Evolutionary conservation across 2,329 filamentous ascomycete species (phyloP), one percentile per base, ranked within the genome.

Genomic region (Cladophialophora exuberans): DNA sequence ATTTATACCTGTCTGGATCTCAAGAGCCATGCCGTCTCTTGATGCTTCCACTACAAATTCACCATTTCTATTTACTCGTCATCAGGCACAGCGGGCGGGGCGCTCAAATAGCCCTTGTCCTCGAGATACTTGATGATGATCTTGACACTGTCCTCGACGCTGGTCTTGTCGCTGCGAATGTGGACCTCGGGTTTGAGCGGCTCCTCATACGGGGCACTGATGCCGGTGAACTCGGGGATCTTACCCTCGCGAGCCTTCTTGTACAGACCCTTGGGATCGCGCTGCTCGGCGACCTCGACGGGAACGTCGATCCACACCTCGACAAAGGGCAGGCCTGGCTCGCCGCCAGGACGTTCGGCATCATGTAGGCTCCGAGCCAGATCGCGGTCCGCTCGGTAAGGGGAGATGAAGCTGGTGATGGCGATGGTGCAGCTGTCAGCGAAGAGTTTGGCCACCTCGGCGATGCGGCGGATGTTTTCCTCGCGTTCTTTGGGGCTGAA

Each of bases 211-310:
- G 94, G 94, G 25, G 93, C 91, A 63, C 87, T 92, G 67, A 97
- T 90, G 52, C 94, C 94, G 1, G 94, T 99, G 72, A 99, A 99
- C 65, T 97, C 90, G 75, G 95, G 94, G 75, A 97, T 97, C 73
- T 95, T 85, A 39, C 94, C 94, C 47, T 89, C 87, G 39, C 93
- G 81, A 10, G 94, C 94, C 83, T 96, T 96, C 82, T 96, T 96
- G 78, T 99, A 99, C 57, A 97, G 77, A 4, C 93, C 94, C 84
- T 99, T 99, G 44, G 94, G 94, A 70, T 99, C 94, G 61, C 94
- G 85, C 82, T 93, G 81, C 83, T 97, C 93, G 31, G 94, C 93
- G 39, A 94, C 90, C 73, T 90, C 89, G 64, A 97, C 82, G 11
- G 91, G 89, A 10, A 97, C 85, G 73, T 99, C 91, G 61, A 99